phyloP scores from a whole-genome alignment of 495 filamentous ascomycete genomes.

The Penicillium goetzii region DNA sequence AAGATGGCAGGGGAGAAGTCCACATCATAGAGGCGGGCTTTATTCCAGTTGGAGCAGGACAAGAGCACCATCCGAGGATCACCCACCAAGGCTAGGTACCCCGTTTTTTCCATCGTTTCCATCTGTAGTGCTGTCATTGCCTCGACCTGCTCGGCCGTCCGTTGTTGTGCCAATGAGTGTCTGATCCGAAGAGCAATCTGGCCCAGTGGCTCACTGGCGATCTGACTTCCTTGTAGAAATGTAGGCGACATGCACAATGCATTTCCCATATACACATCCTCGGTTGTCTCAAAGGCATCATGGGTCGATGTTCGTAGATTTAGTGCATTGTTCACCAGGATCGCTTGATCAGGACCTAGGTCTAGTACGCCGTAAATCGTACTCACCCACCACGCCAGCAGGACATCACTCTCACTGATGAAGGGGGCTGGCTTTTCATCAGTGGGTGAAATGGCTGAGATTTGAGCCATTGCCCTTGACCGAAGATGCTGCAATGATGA shows the following conservation, averaged over 20 bases:
- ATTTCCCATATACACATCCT: neutral
- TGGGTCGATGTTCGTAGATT: neutral
- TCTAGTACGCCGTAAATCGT: neutral
- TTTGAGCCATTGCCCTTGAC: neutral
- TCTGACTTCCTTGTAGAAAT: neutral
- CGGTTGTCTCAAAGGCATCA: neutral
- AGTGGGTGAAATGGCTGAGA: neutral
- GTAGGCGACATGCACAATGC: neutral
- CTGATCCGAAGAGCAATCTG: neutral
- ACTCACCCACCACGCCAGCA: neutral
- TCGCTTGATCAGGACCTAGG: neutral
- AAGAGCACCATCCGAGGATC: neutral
- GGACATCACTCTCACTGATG: neutral
- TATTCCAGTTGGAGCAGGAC: neutral
- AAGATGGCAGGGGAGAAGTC: neutral
- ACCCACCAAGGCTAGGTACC: neutral
- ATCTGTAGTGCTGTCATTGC: neutral
- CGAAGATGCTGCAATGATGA: neutral
- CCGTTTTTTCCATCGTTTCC: neutral
- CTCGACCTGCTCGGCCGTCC: neutral
- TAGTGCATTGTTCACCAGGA: neutral
- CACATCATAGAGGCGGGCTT: neutral
- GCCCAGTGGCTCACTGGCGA: neutral
- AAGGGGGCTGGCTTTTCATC: neutral
- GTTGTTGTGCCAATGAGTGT: neutral